Percentiles rank a stretch among this genome's conserved stretches.
Evolutionary conservation across 139 green algal species (phyloP).

Genomic region (Chlorella sorokiniana): DNA sequence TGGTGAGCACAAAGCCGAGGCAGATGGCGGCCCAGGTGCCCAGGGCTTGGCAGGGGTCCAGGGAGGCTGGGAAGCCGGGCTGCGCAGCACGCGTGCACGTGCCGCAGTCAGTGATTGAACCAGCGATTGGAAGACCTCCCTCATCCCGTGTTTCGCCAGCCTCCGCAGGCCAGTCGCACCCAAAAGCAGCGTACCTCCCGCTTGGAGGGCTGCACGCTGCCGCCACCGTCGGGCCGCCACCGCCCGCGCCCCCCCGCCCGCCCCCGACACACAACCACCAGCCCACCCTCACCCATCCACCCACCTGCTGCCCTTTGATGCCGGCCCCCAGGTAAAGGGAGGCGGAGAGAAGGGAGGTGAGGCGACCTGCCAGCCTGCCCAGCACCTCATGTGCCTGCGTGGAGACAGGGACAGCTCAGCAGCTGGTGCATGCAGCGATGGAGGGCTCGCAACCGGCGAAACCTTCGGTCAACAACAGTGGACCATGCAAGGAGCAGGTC

Average conservation of each 20-base stretch:
- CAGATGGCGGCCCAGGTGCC: slow-evolving; percentile 2
- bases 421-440: neutral
- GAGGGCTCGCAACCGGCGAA: neutral
- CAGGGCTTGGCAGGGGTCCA: slow-evolving; percentile 13
- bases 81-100: neutral
- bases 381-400: neutral
- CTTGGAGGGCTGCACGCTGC: neutral
- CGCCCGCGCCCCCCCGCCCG: neutral
- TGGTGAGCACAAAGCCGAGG: slow-evolving; percentile 16
- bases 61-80: neutral
- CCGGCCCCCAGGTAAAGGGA: neutral
- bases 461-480: neutral
- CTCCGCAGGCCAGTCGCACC: neutral
- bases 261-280: neutral
- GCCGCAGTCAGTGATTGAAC: no score
- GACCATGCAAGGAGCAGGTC: no score
- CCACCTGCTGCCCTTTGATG: neutral
- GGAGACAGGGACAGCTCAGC: neutral
- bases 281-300: neutral
- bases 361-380: neutral
- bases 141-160: neutral
- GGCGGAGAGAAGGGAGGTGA: neutral
- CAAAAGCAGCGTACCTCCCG: neutral
- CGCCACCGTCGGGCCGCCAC: no score
- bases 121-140: no score